Percentiles rank a stretch among this genome's conserved stretches.
These are phyloP conservation scores for Sporothrix sp. DNA, from an alignment of 2,329 filamentous ascomycete species.

Conservation along the genomic window DNA sequence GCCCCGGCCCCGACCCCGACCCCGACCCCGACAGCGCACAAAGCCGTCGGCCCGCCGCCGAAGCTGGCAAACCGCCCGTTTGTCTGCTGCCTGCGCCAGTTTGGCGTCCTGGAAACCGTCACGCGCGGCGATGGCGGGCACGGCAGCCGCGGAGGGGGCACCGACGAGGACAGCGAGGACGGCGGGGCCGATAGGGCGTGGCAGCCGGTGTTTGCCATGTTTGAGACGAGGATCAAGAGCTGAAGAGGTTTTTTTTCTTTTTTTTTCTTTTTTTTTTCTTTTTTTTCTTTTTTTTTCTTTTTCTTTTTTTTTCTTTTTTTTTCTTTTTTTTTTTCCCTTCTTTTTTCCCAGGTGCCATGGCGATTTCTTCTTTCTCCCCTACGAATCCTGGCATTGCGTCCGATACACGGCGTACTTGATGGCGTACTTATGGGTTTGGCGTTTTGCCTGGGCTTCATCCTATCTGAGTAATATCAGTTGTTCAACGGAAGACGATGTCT, in stretches of 20 bases:
- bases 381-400: no score
- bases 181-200: conserved; percentile 29
- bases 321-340: no score
- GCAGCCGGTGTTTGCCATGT: conserved; percentile 55
- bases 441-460: no score
- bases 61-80: conserved; percentile 48
- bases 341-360: no score
- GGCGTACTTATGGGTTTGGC: no score
- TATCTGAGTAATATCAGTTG: no score
- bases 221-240: conserved; percentile 48
- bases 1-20: neutral
- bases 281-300: neutral
- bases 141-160: conserved; percentile 26
- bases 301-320: no score
- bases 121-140: no score
- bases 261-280: neutral
- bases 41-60: conserved; percentile 5
- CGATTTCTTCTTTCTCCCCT: no score
- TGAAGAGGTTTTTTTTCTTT: neutral
- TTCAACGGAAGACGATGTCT: no score
- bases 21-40: neutral
- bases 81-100: conserved; percentile 61
- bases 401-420: no score
- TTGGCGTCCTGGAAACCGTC: conserved; percentile 45
- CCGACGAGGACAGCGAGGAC: conserved; percentile 28